phyloP scores from a whole-genome alignment of 2,329 filamentous ascomycete genomes.

The Aphanocladium album region DNA sequence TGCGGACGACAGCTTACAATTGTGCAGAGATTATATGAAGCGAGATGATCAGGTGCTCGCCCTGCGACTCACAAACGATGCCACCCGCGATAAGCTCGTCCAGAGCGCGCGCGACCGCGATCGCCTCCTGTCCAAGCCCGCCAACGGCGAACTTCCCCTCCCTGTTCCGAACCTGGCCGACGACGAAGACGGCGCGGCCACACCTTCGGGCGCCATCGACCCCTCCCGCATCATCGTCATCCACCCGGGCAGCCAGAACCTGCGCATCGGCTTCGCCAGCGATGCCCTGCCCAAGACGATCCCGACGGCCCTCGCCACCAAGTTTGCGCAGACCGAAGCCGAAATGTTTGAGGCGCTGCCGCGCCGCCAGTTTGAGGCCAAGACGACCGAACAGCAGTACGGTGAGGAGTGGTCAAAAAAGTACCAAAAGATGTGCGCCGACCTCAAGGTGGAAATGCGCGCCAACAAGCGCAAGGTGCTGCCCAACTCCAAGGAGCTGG shows the following conservation, averaged over 20 bases:
- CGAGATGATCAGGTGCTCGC: conserved; percentile 94
- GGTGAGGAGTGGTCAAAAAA: conserved; percentile 73
- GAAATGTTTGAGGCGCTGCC: conserved; percentile 79
- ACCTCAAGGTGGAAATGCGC: conserved; percentile 86
- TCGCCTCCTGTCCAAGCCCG: conserved; percentile 71
- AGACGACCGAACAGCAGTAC: conserved; percentile 71
- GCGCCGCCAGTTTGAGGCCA: conserved; percentile 58
- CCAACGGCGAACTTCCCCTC: conserved; percentile 59
- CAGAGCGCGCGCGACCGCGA: conserved; percentile 85
- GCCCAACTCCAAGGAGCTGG: conserved; percentile 95
- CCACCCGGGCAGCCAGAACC: conserved; percentile 90
- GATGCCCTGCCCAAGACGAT: conserved; percentile 92
- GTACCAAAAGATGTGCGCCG: conserved; percentile 77
- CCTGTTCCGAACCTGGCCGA: conserved; percentile 55
- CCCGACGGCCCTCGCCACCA: conserved; percentile 85
- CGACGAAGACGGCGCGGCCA: conserved; percentile 52
- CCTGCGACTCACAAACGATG: conserved; percentile 81
- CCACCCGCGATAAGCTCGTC: conserved; percentile 75
- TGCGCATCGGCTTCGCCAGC: conserved; percentile 91
- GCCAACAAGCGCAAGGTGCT: conserved; percentile 90
- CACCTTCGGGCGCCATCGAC: conserved; percentile 57
- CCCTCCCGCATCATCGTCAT: conserved; percentile 92
- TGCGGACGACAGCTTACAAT: conserved; percentile 19
- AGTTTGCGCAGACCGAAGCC: conserved; percentile 71
- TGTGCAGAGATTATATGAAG: conserved; percentile 85